A percentile compares a stretch with the other conserved stretches of the same genome.
Conservation (phyloP, 1,284 basidiomycete species). For the Ganoderma leucocontextum region DNA sequence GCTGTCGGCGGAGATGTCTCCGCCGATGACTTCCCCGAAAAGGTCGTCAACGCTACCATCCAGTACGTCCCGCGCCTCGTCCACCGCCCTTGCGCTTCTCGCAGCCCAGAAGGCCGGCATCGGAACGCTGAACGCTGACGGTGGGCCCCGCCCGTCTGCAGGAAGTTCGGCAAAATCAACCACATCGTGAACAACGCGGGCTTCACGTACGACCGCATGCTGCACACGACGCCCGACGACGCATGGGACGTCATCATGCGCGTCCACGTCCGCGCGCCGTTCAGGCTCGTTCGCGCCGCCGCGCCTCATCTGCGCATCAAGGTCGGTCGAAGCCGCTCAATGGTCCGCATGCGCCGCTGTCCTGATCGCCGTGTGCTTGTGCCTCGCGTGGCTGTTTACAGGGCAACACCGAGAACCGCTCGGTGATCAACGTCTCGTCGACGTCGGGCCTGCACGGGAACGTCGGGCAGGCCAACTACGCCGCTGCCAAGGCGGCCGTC, state of each 20-base stretch:
- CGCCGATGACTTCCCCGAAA: constrained; percentile 84
- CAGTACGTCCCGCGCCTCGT: constrained; percentile 54
- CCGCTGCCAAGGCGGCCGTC: constrained; percentile 80
- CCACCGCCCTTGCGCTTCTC: not conserved
- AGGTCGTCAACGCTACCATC: constrained; percentile 79
- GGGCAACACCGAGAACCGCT: constrained; percentile 69
- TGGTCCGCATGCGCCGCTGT: not conserved
- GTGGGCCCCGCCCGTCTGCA: constrained; percentile 39
- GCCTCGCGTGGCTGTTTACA: constrained; percentile 13
- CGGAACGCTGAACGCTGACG: not conserved
- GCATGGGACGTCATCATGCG: constrained; percentile 85
- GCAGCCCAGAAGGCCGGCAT: not conserved
- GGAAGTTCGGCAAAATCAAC: constrained; percentile 83
- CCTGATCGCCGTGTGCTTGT: not conserved
- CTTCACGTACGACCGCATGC: constrained; percentile 90
- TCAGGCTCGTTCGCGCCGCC: constrained; percentile 84
- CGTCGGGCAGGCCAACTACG: constrained; percentile 87
- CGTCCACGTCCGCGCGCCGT: constrained; percentile 85
- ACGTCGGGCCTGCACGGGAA: constrained; percentile 83
- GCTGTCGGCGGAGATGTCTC: constrained; percentile 80
- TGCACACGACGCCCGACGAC: constrained; percentile 87
- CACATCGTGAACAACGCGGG: constrained; percentile 91
- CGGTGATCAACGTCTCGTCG: constrained; percentile 82
- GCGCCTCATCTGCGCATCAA: constrained; percentile 88
- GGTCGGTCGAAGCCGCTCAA: constrained; percentile 46